Conservation (phyloP, 495 filamentous ascomycete species). For the Trichoderma erinaceum region DNA sequence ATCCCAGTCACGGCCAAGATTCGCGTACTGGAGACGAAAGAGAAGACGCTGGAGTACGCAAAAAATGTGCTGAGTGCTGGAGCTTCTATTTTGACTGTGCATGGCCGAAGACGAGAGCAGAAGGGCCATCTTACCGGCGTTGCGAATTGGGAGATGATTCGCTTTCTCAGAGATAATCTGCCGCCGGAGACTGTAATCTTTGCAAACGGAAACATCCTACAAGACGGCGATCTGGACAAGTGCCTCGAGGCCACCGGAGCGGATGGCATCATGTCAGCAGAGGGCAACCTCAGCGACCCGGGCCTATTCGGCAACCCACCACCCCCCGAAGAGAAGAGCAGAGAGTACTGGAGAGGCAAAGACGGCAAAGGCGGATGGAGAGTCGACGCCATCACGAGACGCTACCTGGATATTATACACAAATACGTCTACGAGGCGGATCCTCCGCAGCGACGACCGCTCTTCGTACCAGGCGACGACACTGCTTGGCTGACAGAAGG, state of each 20-base stretch:
- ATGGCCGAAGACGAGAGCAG: conserved; percentile 83
- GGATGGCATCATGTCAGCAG: conserved; percentile 92
- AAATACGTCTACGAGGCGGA: conserved; percentile 58
- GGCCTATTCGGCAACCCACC: conserved; percentile 73
- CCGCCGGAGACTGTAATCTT: conserved; percentile 88
- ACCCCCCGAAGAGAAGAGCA: conserved; percentile 52
- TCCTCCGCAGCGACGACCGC: conserved; percentile 57
- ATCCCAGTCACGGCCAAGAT: conserved; percentile 95
- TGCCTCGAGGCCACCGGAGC: conserved; percentile 83
- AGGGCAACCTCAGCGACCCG: conserved; percentile 88
- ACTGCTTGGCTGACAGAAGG: conserved; percentile 31
- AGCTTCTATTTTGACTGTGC: conserved; percentile 86
- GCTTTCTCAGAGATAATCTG: conserved; percentile 75
- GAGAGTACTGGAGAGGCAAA: conserved; percentile 78
- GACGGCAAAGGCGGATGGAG: conserved; percentile 82
- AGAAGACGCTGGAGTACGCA: conserved; percentile 84
- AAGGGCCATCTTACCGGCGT: conserved; percentile 94
- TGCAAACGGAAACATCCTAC: conserved; percentile 91
- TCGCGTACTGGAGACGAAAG: conserved; percentile 77
- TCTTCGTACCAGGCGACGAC: conserved; percentile 67
- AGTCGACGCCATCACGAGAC: conserved; percentile 76
- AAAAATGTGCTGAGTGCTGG: conserved; percentile 81
- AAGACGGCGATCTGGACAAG: conserved; percentile 67
- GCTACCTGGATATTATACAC: conserved; percentile 87
- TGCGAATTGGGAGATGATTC: conserved; percentile 82